Conservation (phyloP, 148 eudicot genomes). For the Fagopyrum homotropicum region DNA sequence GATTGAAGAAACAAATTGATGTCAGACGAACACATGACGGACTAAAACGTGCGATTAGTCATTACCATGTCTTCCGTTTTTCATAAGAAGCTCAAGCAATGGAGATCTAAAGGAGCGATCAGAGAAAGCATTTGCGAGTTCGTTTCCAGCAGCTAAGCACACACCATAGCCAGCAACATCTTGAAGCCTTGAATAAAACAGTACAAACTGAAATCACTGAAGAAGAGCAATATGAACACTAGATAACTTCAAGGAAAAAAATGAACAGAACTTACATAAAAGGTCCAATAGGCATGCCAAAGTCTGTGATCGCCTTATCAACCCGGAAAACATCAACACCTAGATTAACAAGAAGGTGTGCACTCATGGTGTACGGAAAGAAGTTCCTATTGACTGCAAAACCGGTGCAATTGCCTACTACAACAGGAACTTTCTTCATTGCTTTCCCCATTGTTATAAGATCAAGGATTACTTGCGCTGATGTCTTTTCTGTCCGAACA, state of each 20-base stretch:
- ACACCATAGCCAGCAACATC: constrained; percentile 86
- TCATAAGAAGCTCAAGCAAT: constrained; percentile 53
- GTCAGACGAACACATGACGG: background rate
- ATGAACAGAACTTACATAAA: constrained; percentile 63
- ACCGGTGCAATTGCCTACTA: constrained; percentile 92
- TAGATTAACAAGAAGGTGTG: constrained; percentile 57
- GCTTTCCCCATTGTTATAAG: constrained; percentile 70
- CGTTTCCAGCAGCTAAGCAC: constrained; percentile 51
- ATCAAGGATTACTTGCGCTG: constrained; percentile 86
- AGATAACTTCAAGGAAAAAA: background rate
- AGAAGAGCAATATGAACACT: background rate
- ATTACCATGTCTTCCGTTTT: constrained; percentile 83
- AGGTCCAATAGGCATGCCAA: constrained; percentile 97
- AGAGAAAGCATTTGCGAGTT: constrained; percentile 44
- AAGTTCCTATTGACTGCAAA: constrained; percentile 92
- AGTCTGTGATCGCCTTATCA: constrained; percentile 62
- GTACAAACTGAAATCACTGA: constrained; percentile 4
- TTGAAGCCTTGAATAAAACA: constrained; percentile 50
- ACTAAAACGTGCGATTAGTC: background rate
- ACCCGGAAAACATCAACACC: constrained; percentile 86
- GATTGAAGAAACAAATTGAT: background rate
- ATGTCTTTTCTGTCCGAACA: constrained; percentile 79
- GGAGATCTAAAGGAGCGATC: constrained; percentile 61
- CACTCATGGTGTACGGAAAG: constrained; percentile 80
- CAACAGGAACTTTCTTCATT: constrained; percentile 89